Evolutionary conservation across 73 alveolate genomes (phyloP).

Genomic region (Halteria grandinella): DNA sequence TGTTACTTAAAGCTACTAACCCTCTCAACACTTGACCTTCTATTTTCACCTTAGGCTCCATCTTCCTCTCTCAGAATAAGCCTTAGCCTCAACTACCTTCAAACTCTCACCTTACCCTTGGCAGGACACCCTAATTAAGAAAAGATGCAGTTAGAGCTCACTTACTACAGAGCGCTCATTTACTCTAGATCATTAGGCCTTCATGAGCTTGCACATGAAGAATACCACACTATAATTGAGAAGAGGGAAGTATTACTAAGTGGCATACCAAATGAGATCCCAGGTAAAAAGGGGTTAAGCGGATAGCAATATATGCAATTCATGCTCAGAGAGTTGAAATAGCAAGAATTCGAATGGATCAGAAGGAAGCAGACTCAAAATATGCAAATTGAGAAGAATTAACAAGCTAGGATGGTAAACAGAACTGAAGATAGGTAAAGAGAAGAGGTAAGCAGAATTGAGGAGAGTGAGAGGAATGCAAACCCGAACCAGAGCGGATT

Average conservation of each 20-base stretch:
- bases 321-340: background rate
- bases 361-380: background rate
- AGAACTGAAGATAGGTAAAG: background rate
- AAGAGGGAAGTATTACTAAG: background rate
- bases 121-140: too few species aligned
- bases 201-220: background rate
- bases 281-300: background rate
- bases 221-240: background rate
- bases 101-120: too few species aligned
- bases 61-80: too few species aligned
- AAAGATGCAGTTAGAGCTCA: background rate
- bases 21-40: too few species aligned
- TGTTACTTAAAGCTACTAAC: too few species aligned
- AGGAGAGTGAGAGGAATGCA: background rate
- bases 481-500: background rate
- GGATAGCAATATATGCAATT: too few species aligned
- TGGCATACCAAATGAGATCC: too few species aligned
- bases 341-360: background rate
- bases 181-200: background rate
- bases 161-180: background rate
- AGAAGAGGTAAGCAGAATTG: background rate
- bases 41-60: too few species aligned
- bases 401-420: background rate
- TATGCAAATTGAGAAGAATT: background rate
- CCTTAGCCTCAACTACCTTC: too few species aligned